A percentile compares a stretch with the other conserved stretches of the same genome.
These are phyloP conservation scores for Mesembryanthemum crystallinum DNA, from an alignment of 148 eudicot genomes.

Conservation along the genomic window DNA sequence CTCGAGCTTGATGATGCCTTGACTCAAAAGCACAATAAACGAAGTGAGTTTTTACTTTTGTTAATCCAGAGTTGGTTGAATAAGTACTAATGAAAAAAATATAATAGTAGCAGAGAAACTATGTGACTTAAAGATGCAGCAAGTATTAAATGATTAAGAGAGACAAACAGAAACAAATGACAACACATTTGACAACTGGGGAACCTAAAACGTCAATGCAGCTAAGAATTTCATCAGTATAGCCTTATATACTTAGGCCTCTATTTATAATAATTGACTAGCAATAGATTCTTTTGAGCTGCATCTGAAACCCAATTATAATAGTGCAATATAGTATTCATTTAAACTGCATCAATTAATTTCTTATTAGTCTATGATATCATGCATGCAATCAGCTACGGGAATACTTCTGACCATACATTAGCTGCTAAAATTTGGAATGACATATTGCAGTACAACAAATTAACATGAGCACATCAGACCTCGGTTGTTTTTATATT, in stretches of 20 bases:
- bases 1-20: not conserved
- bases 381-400: constrained; percentile 1
- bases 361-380: not conserved
- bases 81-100: too few relatives aligned
- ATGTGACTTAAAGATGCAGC: not conserved
- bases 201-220: not conserved
- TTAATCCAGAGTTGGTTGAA: too few relatives aligned
- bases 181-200: not conserved
- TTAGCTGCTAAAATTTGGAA: not conserved
- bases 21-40: not conserved
- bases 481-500: too few relatives aligned
- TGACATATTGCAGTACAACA: not conserved
- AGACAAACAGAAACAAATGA: not conserved
- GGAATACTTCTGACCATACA: not conserved
- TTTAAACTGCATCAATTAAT: not conserved
- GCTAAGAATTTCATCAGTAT: not conserved
- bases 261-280: not conserved
- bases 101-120: too few relatives aligned
- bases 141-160: not conserved
- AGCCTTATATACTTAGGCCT: not conserved
- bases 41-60: too few relatives aligned
- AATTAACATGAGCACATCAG: too few relatives aligned
- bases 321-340: not conserved
- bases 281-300: not conserved
- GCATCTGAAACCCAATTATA: not conserved